Evolutionary conservation across 2,329 filamentous ascomycete species (phyloP).

Genomic region (Calonectria pseudoreteaudii): DNA sequence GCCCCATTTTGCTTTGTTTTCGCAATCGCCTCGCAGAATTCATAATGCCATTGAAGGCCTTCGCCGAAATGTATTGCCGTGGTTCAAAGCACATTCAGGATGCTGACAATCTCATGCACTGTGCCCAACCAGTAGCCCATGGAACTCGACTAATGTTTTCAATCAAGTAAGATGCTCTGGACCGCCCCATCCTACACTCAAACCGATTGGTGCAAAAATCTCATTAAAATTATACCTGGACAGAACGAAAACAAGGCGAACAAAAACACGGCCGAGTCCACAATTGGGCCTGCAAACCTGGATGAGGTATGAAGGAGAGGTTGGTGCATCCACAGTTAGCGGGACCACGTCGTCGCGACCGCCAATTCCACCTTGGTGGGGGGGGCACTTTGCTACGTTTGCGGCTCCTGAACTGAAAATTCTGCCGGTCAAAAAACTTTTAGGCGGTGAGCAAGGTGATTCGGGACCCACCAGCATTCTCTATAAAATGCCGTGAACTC

Average conservation of each 20-base stretch:
- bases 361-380: background rate
- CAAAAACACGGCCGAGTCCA: background rate
- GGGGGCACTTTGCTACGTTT: background rate
- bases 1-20: background rate
- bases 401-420: slow-evolving; percentile 9
- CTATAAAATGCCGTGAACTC: slow-evolving; percentile 55
- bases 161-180: background rate
- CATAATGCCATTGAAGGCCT: background rate
- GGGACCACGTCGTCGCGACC: background rate
- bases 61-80: background rate
- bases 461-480: slow-evolving; percentile 30
- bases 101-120: background rate
- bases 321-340: slow-evolving; percentile 13
- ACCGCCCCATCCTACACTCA: background rate
- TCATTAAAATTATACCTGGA: background rate
- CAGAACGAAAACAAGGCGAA: background rate
- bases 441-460: slow-evolving; percentile 49
- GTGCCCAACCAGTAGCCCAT: background rate
- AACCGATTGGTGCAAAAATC: background rate
- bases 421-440: slow-evolving; percentile 47
- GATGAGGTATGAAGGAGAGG: background rate
- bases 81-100: background rate
- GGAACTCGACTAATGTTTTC: background rate
- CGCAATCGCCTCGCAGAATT: background rate
- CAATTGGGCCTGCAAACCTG: background rate